Base-by-base conservation (phyloP, 345 rosid species). In the Aegle marmelos region DNA sequence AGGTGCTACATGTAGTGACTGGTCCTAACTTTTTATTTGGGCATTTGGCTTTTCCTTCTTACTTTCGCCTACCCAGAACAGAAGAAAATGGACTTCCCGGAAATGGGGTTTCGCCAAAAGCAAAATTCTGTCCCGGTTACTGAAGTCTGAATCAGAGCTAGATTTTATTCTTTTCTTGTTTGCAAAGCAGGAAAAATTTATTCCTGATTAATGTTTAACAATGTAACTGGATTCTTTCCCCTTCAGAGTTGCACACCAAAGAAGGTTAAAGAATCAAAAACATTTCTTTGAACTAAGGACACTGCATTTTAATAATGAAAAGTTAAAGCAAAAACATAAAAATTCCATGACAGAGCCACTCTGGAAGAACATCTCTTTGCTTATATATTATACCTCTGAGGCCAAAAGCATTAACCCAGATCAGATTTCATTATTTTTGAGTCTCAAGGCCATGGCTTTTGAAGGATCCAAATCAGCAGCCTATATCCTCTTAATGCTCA, bases 381-480 rank as follows among this genome's bases (percentile, higher is more conserved):
- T 10, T 67, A 57, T 59, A 77, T 56, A 73, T 53, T 9, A 1
- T 27, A 37, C 50, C 75, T 54, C 78, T 76, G 17, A 65, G 39
- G 36, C 30, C 54, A 71, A 67, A 34, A 68, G 59, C 34, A 41
- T 33, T 22, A 28, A 39, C 54, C 70, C 45, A 60, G 22, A 31
- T 71, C 53, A 73, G 11, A 28, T 37, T 59, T 70, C n/a, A 11
- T 24, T 36, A 27, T 37, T 28, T 28, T 5, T 3, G 17, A 24
- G 65, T 78, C 6, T 30, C 59, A 36, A 59, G 34, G 66, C 24
- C 79, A 92, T 93, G 99, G 91, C 90, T 80, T 87, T 94, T 54
- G 89, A 85, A 66, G 87, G 83, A 76, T 74, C 94, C 48, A 95
- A 88, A 81, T 86, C 97, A 10, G 85, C 87, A 53, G 94, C 97